Base-by-base conservation (phyloP, 2,329 filamentous ascomycete genomes). In the Aspergillus ibericus region DNA sequence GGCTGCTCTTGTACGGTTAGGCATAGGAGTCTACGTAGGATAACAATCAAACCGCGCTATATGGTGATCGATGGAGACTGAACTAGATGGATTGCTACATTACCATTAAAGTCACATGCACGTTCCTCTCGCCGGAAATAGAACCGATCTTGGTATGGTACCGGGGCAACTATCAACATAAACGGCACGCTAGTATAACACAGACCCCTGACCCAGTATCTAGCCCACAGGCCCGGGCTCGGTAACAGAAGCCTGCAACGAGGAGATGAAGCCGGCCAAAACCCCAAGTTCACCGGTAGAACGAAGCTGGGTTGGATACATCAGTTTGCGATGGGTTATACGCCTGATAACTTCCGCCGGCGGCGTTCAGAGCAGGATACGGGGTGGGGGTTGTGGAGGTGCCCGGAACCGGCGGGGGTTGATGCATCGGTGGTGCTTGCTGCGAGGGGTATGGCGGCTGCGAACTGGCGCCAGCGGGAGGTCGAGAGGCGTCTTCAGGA, bases 221-320 rank as follows among this genome's bases (percentile, higher is more conserved):
- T n/a, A 15, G 35, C 35, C 35, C 35, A 32, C 29, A 10, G 29
- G 29, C 8, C 29, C 29, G 29, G 29, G 29, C 29, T 10, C 29
- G 9, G 29, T 10, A 10, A 10, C 7, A 32, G 4, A 32, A 10
- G 29, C 29, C 9, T 32, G 29, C 29, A 32, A 9, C 9, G 8
- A 42, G 38, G 36, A 40, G 16, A 40, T 16, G 22, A 25, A 47
- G 22, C 13, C 13, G 25, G 29, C 40, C 18, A 25, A 27, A 22
- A 32, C 9, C 44, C 18, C 3, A 34, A 13, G 22, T 58, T 65
- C 68, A 77, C 63, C 72, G 71, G 59, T 78, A 78, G 55, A 70
- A 78, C 3, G 74, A 72, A 51, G 70, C 70, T 6, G 76, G 76
- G 58, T 77, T 78, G 29, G 72, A 56, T 29, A 66, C 63, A 15